Base-by-base conservation (phyloP, 306 rosid species). In the Malus asiatica region DNA sequence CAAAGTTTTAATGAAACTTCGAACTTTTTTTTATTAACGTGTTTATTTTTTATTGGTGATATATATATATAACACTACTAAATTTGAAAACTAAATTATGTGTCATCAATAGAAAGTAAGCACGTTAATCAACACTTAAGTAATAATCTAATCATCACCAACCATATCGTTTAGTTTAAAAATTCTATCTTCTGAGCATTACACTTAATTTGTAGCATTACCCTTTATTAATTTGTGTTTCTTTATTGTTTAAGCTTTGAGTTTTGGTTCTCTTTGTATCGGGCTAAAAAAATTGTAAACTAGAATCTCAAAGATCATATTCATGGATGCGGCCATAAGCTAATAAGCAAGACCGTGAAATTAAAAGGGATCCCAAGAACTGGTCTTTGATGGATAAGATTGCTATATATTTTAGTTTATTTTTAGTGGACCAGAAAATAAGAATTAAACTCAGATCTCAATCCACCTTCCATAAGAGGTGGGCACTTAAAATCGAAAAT, bases 381-480 rank as follows among this genome's bases (percentile, higher is more conserved):
- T 40, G 32, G 68, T 40, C 33, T 69, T 20, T 40, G 18, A 15
- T 23, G 58, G 72, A 57, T 6, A 74, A 23, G 18, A 14, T 20
- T 71, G 62, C 18, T 42, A 14, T 61, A 44, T 1, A 64, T 23
- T 63, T 8, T 25, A 32, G 10, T 75, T 35, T 65, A 45, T 16
- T 13, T 27, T 12, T 32, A 66, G 74, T 71, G 84, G 59, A 65
- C 74, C 51, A 64, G 71, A 77, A 59, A 23, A 74, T 72, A 29
- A 51, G 30, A 65, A 78, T 27, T 57, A 63, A 29, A 69, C 44
- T 69, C 25, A 53, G 53, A 77, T 80, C 70, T 61, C 22, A 62
- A 78, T 73, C 78, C 62, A 62, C 45, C 15, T 75, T 72, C 60
- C 55, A 35, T 0, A 0, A 33, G 35, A 7, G 7, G 7, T 33